phyloP scores from a whole-genome alignment of 257 asterid genomes.

The Penstemon eatonii region DNA sequence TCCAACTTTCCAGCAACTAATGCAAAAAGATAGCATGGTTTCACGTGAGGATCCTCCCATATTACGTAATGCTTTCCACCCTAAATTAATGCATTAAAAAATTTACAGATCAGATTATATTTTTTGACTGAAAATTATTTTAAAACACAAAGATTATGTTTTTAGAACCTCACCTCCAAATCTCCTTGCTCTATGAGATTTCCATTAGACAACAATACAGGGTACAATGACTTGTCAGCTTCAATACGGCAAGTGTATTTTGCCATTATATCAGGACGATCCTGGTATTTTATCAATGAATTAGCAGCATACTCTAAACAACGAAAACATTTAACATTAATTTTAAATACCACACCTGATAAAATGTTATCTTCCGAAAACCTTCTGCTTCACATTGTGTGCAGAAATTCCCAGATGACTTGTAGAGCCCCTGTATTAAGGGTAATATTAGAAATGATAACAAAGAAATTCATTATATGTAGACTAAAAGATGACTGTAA shows the following conservation, averaged over 20 bases:
- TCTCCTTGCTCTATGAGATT: constrained; percentile 87
- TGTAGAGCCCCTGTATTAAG: constrained; percentile 81
- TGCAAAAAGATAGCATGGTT: constrained; percentile 97
- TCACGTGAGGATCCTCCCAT: constrained; percentile 95
- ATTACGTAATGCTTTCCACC: constrained; percentile 73
- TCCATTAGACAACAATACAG: constrained; percentile 86
- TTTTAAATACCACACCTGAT: constrained; percentile 55
- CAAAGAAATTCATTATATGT: too few relatives aligned
- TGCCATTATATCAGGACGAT: constrained; percentile 97
- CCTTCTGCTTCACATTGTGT: constrained; percentile 99
- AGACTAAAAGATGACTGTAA: too few relatives aligned
- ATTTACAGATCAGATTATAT: constrained; percentile 1
- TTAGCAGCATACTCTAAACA: constrained; percentile 26
- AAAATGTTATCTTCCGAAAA: constrained; percentile 86
- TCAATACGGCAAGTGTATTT: constrained; percentile 87
- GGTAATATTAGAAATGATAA: constrained; percentile 9
- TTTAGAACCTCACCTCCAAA: constrained; percentile 54
- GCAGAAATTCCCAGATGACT: constrained; percentile 91
- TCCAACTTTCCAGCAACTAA: constrained; percentile 92
- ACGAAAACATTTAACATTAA: constrained; percentile 9
- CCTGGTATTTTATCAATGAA: constrained; percentile 44
- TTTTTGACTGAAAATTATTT: constrained; percentile 2
- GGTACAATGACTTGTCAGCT: constrained; percentile 87
- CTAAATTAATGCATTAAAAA: constrained; percentile 38
- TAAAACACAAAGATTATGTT: not conserved